Percentiles rank a stretch among this genome's conserved stretches.
These are phyloP conservation scores for Macadamia tetraphylla DNA, from an alignment of 164 flowering plant genomes.

Conservation along the genomic window DNA sequence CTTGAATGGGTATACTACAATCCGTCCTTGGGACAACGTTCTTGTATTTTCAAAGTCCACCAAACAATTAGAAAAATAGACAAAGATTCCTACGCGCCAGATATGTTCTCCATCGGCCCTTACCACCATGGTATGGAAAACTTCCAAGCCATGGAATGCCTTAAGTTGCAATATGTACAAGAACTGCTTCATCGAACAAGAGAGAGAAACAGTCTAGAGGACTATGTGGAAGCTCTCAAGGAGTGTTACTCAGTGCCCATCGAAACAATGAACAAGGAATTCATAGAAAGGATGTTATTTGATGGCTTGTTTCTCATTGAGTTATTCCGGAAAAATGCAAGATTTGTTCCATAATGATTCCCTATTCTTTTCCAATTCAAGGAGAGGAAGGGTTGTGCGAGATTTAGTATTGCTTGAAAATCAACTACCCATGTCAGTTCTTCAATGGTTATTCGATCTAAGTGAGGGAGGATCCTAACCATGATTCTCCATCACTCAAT, in stretches of 20 bases:
- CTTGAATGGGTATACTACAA: no score
- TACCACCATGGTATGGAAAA: not conserved
- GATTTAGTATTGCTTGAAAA: conserved; percentile 61
- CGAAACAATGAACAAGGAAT: not conserved
- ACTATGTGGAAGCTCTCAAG: not conserved
- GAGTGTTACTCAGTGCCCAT: not conserved
- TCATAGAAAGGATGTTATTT: not conserved
- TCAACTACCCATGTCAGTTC: conserved; percentile 43
- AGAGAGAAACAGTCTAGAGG: not conserved
- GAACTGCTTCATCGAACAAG: not conserved
- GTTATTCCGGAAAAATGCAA: conserved; percentile 18
- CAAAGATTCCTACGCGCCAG: not conserved
- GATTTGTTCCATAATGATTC: conserved; percentile 33
- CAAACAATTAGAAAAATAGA: not conserved
- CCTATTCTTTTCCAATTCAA: conserved; percentile 34
- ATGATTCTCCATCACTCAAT: conserved; percentile 4
- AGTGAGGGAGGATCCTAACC: not conserved
- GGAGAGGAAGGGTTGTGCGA: conserved; percentile 35
- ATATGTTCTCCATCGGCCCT: not conserved
- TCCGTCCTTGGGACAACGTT: not conserved
- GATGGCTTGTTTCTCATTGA: conserved; percentile 23
- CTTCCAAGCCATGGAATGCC: not conserved
- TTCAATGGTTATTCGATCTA: conserved; percentile 29
- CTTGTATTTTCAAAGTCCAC: conserved; percentile 2
- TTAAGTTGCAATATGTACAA: not conserved